These are phyloP conservation scores for Parmales sp. DNA, from an alignment of 108 stramenopile genomes.

Conservation along the genomic window DNA sequence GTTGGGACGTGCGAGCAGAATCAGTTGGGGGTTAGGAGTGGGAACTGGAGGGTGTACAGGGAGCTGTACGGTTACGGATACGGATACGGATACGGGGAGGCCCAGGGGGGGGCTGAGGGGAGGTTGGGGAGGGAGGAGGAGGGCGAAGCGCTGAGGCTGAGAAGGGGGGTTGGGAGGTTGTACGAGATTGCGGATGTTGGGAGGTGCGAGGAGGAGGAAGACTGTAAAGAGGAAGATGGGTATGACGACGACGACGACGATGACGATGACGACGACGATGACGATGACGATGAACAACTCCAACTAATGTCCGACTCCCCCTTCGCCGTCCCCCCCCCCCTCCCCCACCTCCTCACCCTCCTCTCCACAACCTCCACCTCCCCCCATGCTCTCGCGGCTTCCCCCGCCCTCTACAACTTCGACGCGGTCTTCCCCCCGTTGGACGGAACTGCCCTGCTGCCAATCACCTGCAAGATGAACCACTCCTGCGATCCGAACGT, in stretches of 20 bases:
- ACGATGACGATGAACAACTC: slow-evolving; percentile 11
- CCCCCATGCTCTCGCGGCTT: no score
- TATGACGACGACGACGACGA: slow-evolving; percentile 14
- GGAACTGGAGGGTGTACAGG: neutral
- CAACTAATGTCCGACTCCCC: neutral
- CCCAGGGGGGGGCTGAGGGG: no score
- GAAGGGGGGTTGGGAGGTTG: neutral
- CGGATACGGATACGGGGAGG: no score
- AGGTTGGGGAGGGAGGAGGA: neutral
- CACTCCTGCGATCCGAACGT: slow-evolving; percentile 70
- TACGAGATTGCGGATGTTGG: neutral
- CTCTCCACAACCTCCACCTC: slow-evolving; percentile 14
- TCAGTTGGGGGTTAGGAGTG: slow-evolving; percentile 33
- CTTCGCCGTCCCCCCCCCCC: neutral
- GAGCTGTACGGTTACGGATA: no score
- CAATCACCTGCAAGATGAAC: slow-evolving; percentile 70
- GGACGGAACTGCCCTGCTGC: slow-evolving; percentile 73
- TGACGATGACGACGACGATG: slow-evolving; percentile 13
- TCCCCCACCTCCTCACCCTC: neutral
- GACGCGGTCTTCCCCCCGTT: slow-evolving; percentile 51
- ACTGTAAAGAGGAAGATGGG: neutral
- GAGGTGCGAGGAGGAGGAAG: neutral
- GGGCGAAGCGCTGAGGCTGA: neutral
- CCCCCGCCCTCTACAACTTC: slow-evolving; percentile 28
- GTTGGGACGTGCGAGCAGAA: slow-evolving; percentile 53